These are phyloP conservation scores for Solanum stenotomum DNA, from an alignment of 257 asterid species.

Conservation along the genomic window DNA sequence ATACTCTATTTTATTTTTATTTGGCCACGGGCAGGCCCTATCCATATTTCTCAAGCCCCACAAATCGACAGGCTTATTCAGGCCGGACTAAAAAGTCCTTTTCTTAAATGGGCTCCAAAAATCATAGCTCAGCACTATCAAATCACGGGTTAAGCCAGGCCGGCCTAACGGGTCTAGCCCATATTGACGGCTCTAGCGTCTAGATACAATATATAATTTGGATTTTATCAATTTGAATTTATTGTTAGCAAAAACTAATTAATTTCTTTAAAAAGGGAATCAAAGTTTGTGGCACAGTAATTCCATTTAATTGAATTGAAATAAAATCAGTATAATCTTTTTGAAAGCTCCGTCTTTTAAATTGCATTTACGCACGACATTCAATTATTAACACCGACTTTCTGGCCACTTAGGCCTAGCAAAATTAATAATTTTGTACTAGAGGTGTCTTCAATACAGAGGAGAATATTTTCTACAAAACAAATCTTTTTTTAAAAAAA, in stretches of 20 bases:
- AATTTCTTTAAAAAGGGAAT: background rate
- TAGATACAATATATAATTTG: background rate
- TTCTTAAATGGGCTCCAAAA: no score
- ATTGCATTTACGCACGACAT: background rate
- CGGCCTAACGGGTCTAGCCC: no score
- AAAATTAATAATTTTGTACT: background rate
- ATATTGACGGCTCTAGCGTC: no score
- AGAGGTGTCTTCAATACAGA: background rate
- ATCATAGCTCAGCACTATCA: no score
- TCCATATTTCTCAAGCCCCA: no score
- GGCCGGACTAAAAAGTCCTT: no score
- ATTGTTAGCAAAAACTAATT: background rate
- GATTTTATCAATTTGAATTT: background rate
- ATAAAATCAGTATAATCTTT: background rate
- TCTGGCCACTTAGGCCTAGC: background rate
- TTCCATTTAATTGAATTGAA: background rate
- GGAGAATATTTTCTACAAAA: background rate
- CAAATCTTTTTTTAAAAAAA: no score
- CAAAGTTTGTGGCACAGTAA: background rate
- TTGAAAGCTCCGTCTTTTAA: background rate
- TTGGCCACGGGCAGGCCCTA: no score
- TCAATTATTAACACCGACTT: background rate
- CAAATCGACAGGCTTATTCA: no score
- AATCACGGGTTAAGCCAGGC: no score
- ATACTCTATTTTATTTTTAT: no score